Percentiles rank a stretch among this genome's conserved stretches.
Conservation (phyloP, 495 filamentous ascomycete species). For the Massariosphaeria phaeospora region DNA sequence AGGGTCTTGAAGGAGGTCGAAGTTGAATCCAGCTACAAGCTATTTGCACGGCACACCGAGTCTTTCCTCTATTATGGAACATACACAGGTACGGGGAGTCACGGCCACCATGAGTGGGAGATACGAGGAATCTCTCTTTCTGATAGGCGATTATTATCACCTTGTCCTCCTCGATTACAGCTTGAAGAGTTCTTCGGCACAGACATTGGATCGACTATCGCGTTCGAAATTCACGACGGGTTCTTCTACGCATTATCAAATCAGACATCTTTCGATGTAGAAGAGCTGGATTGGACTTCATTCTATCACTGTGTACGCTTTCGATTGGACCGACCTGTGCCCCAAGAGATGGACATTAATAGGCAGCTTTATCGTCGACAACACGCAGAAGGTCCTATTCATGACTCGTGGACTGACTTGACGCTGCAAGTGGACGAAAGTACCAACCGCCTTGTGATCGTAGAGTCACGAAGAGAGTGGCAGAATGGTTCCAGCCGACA, state of each 20-base stretch:
- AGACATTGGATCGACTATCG: conserved; percentile 63
- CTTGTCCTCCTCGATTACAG: conserved; percentile 42
- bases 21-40: conserved; percentile 48
- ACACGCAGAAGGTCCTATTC: conserved; percentile 68
- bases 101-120: conserved; percentile 58
- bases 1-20: conserved; percentile 43
- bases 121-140: conserved; percentile 43
- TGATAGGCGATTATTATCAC: conserved; percentile 2
- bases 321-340: conserved; percentile 43
- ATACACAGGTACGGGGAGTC: conserved; percentile 48
- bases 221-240: conserved; percentile 66
- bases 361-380: conserved; percentile 59
- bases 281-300: conserved; percentile 64
- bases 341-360: conserved; percentile 36
- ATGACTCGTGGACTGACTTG: conserved; percentile 70
- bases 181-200: conserved; percentile 53
- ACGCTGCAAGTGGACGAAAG: conserved; percentile 59
- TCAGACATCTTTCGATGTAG: conserved; percentile 56
- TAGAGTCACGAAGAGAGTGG: conserved; percentile 73
- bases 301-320: conserved; percentile 67
- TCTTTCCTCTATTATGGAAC: conserved; percentile 65
- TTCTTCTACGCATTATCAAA: conserved; percentile 71
- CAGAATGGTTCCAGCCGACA: conserved; percentile 54
- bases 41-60: conserved; percentile 65
- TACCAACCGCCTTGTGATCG: conserved; percentile 55